Percentiles rank a stretch among this genome's conserved stretches.
Evolutionary conservation across 306 rosid species (phyloP).

Genomic region (Medicago ruthenica): DNA sequence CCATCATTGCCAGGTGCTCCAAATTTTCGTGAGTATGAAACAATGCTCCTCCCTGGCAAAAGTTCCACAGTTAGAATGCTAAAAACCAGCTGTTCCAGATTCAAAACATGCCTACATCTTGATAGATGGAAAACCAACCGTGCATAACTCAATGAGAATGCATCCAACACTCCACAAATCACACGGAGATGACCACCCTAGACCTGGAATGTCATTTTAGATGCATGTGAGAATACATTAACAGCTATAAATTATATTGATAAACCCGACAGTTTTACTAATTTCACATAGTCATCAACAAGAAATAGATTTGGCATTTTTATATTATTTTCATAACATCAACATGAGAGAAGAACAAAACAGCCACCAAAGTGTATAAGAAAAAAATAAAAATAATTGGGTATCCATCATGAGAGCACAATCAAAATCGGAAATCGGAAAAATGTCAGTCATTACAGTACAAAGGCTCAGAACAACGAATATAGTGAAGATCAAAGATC

Average conservation of each 20-base stretch:
- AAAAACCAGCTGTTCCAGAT: constrained; percentile 32
- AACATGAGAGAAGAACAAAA: background rate
- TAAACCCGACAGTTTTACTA: background rate
- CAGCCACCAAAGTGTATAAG: background rate
- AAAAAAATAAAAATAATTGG: background rate
- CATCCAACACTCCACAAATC: constrained; percentile 96
- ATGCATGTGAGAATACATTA: constrained; percentile 43
- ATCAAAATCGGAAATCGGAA: background rate
- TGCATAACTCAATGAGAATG: constrained; percentile 77
- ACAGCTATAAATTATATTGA: constrained; percentile 24
- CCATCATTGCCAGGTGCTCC: constrained; percentile 98
- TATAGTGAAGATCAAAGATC: constrained; percentile 17
- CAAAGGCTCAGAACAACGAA: constrained; percentile 19
- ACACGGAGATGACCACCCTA: constrained; percentile 92
- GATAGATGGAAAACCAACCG: constrained; percentile 59
- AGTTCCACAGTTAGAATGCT: constrained; percentile 42
- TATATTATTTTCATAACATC: background rate
- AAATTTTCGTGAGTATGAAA: constrained; percentile 94
- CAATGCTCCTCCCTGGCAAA: constrained; percentile 82
- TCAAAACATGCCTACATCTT: constrained; percentile 41
- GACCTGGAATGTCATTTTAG: constrained; percentile 63
- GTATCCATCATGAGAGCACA: background rate
- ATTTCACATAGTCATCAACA: constrained; percentile 5
- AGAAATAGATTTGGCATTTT: constrained; percentile 17
- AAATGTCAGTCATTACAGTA: background rate